A percentile compares a stretch with the other conserved stretches of the same genome.
Evolutionary conservation across 345 rosid genomes (phyloP).

Genomic region (Capsella bursapastoris): DNA sequence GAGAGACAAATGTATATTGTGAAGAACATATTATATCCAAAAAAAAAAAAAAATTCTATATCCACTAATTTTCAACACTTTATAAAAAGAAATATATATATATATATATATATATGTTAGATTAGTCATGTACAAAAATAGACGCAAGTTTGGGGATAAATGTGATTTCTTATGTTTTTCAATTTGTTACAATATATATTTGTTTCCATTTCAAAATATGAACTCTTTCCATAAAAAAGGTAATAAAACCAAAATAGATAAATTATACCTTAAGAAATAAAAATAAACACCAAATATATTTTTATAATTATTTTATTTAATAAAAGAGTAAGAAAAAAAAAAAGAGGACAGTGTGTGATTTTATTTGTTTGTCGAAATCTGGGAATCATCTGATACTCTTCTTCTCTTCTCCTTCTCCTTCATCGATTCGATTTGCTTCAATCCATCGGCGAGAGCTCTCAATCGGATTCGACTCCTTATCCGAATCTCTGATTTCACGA

Average conservation of each 20-base stretch:
- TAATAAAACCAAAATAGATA: conserved; percentile 10
- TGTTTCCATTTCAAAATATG: background rate
- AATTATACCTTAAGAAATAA: background rate
- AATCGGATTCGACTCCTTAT: background rate
- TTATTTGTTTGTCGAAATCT: conserved; percentile 45
- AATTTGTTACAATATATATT: background rate
- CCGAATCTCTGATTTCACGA: conserved; percentile 17
- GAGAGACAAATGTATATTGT: too few relatives aligned
- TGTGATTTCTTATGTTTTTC: background rate
- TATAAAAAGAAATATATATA: background rate
- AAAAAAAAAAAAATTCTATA: background rate
- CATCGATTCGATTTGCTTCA: conserved; percentile 27
- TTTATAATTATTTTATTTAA: background rate
- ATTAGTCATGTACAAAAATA: background rate
- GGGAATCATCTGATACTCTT: conserved; percentile 37
- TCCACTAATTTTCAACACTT: background rate
- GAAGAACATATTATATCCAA: too few relatives aligned
- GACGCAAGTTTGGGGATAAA: background rate
- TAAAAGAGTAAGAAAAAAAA: background rate
- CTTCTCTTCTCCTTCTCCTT: background rate
- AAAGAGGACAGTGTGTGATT: conserved; percentile 35
- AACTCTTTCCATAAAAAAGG: conserved; percentile 9
- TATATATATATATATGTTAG: background rate
- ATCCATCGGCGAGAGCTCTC: conserved; percentile 17
- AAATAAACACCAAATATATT: background rate